Base-by-base conservation (phyloP, 169 alveolate species). In the Eimeria acervulina region DNA sequence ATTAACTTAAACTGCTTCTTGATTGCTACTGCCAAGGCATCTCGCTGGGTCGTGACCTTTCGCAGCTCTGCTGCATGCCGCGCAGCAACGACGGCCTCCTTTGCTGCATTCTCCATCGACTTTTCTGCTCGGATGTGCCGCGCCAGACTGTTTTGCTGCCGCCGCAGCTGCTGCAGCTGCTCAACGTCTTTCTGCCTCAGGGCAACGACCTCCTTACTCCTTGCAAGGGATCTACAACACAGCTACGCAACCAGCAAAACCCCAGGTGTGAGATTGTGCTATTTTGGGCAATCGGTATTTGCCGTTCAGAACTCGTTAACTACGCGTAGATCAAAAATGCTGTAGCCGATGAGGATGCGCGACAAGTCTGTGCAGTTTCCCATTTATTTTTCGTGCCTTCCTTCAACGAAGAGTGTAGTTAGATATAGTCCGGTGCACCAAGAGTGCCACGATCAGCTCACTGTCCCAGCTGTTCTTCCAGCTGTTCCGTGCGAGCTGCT, bases 1-100 rank as follows among this genome's bases (percentile, higher is more conserved):
- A 98, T 97, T 51, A 98, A 96, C 95, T 98, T 98, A 96, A 97
- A 96, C 93, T 97, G 98, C 88, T 97, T 98, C 96, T 98, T 98
- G 96, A 97, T 97, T 0, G 98, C 99, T 8, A 96, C 95, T 52
- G 97, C 91, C 15, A 98, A 95, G 84, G 98, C 99, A 85, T 97
- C 97, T 90, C 98, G 95, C 89, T 98, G 98, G 91, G 97, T 44
- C 38, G 44, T 76, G 68, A 81, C 76, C 47, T 83, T 80, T n/a
- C 90, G 90, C 80, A 80, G 80, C 26, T 80, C 96, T 28, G 96
- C 96, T n/a, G 68, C 94, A 85, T 85, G 59, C n/a, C 93, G 93
- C 21, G 81, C 78, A 33, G 81, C 81, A 19, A 21, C n/a, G 13
- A 51, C 80, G 1, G 81, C 80, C 55, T 85, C 93, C 42, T 85